Evolutionary conservation across 805 yeast genomes (phyloP), one percentile per base, ranked within the genome.

Genomic region (Candida ipomoeae): DNA sequence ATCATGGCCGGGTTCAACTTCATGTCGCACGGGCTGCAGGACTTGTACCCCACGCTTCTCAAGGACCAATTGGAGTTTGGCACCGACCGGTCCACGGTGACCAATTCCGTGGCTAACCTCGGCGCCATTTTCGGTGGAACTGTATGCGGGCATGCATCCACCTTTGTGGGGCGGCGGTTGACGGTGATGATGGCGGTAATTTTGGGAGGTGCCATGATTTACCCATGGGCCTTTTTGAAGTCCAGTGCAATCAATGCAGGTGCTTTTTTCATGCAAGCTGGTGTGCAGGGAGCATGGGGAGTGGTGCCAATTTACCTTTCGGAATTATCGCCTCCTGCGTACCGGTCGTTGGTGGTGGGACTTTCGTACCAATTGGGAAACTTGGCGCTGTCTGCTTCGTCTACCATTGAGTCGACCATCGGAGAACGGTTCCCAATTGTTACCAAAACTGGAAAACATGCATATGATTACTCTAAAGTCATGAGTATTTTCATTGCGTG

Each of bases 221-320:
- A 71, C 52, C 75, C 76, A 2, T 58, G 62, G 62, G 62, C 60
- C 6, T 58, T 51, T 34, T 37, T 48, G 23, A 42, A 48, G 20
- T 57, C 63, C 33, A 56, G 65, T n/a, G 74, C 75, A 15, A 77
- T 82, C 23, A 73, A 80, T 54, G 85, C 83, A 31, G 83, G 84
- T 1, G 82, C 69, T 5, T 84, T 84, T 66, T 83, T 83, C 69
- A 61, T 84, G 61, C 87, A 83, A 62, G 77, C 79, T 60, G 78
- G 80, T 49, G 85, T 84, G 5, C 84, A 82, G 71, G 90, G 89
- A 33, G 83, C 83, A 5, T 85, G 88, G 86, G 89, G 90, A 54
- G 80, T 85, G 44, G 73, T 81, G 11, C 88, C 90, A 15, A 77
- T 83, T 40, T 83, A 84, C 64, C 68, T 85, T 38, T 71, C 83